A percentile compares a stretch with the other conserved stretches of the same genome.
Evolutionary conservation across 169 alveolate genomes (phyloP).

Genomic region (Plasmodium chabaudi): DNA sequence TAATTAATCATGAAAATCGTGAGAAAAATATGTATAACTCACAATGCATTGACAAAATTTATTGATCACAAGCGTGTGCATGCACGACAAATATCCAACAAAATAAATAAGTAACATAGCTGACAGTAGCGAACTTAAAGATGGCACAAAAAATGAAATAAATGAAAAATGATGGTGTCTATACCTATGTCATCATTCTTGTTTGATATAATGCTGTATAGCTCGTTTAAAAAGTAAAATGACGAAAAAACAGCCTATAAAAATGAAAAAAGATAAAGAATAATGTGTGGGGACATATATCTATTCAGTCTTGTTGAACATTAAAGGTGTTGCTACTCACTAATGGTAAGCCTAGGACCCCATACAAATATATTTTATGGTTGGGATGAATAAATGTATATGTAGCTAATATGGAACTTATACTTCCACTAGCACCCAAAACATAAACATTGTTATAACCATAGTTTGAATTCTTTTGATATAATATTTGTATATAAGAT

Average conservation of each 20-base stretch:
- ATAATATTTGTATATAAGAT: slow-evolving; percentile 36
- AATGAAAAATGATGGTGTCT: too few species aligned
- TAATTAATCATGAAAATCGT: not conserved
- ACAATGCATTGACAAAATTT: too few species aligned
- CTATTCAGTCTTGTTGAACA: not conserved
- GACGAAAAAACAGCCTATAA: slow-evolving; percentile 49
- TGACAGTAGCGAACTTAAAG: not conserved
- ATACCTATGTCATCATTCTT: slow-evolving; percentile 50
- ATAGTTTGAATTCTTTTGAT: slow-evolving; percentile 28
- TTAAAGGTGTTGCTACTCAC: not conserved
- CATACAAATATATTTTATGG: slow-evolving; percentile 29
- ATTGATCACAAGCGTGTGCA: not conserved
- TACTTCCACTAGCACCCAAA: slow-evolving; percentile 69
- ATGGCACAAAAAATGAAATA: too few species aligned
- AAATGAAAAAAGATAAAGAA: not conserved
- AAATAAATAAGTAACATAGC: not conserved
- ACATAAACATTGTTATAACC: slow-evolving; percentile 21
- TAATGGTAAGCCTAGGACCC: slow-evolving; percentile 37
- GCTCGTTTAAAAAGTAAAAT: slow-evolving; percentile 32
- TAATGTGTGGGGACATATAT: too few species aligned
- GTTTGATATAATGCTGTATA: slow-evolving; percentile 23
- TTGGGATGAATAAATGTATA: slow-evolving; percentile 31
- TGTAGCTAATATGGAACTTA: slow-evolving; percentile 47
- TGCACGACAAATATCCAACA: not conserved
- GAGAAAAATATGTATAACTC: not conserved